A percentile compares a stretch with the other conserved stretches of the same genome.
Evolutionary conservation across 1,139 yeast species (phyloP).

Genomic region (Yamadazyma blattariae): DNA sequence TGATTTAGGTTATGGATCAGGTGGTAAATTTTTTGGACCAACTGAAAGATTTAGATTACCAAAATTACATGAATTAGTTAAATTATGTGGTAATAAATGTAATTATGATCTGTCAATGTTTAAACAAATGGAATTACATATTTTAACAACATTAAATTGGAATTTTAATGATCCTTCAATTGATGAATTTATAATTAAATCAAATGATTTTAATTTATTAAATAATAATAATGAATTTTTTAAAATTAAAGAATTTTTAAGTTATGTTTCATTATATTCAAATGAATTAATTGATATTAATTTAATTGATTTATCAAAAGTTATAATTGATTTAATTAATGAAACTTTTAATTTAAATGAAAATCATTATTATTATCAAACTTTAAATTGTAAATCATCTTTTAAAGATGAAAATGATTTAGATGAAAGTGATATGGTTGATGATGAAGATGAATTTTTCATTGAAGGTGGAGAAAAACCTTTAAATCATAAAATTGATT

Average conservation of each 20-base stretch:
- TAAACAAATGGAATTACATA: constrained; percentile 53
- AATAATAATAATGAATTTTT: constrained; percentile 27
- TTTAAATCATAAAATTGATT: constrained; percentile 16
- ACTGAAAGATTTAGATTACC: constrained; percentile 67
- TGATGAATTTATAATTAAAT: constrained; percentile 44
- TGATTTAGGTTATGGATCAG: constrained; percentile 47
- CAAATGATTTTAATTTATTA: constrained; percentile 30
- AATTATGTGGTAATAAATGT: constrained; percentile 56
- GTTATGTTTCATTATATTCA: constrained; percentile 36
- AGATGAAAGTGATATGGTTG: constrained; percentile 7
- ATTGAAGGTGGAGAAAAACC: constrained; percentile 8
- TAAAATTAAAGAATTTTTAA: constrained; percentile 36
- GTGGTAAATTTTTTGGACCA: constrained; percentile 64
- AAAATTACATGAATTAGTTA: constrained; percentile 58
- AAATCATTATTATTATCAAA: constrained; percentile 22
- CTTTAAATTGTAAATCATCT: constrained; percentile 11
- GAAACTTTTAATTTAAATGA: constrained; percentile 22
- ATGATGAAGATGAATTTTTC: constrained; percentile 11
- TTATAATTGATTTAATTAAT: constrained; percentile 36
- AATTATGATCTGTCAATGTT: constrained; percentile 61
- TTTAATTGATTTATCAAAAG: constrained; percentile 32
- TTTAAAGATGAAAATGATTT: constrained; percentile 2
- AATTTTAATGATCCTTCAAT: constrained; percentile 55
- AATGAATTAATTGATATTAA: constrained; percentile 34
- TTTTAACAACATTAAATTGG: constrained; percentile 61